These are phyloP conservation scores for Solanum sejunctum DNA, from an alignment of 257 asterid species.

Conservation along the genomic window DNA sequence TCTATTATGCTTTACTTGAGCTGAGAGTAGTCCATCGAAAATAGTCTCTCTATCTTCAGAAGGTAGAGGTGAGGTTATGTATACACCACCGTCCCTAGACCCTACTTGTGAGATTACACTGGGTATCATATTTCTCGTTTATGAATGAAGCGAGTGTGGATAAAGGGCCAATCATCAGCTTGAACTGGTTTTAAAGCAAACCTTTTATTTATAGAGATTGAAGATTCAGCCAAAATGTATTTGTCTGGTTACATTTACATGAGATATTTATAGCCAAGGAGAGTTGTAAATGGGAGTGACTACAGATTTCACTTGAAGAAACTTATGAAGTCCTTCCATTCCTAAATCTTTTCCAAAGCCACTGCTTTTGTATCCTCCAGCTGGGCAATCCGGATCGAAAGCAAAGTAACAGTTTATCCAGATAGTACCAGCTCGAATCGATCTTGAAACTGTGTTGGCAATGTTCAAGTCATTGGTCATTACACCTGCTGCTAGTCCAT, in stretches of 20 bases:
- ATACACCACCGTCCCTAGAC: not conserved
- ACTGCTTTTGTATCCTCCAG: constrained; percentile 81
- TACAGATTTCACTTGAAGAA: constrained; percentile 54
- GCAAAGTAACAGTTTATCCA: constrained; percentile 80
- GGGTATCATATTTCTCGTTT: not conserved
- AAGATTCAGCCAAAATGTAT: not conserved
- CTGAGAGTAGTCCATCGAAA: no score
- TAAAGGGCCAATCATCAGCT: not conserved
- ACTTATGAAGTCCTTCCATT: constrained; percentile 43
- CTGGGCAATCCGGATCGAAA: constrained; percentile 42
- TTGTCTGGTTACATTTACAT: not conserved
- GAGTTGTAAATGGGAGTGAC: constrained; percentile 65
- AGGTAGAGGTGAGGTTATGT: not conserved
- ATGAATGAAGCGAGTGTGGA: not conserved
- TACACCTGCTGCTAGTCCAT: constrained; percentile 79
- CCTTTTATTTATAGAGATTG: not conserved
- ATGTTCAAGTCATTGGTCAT: constrained; percentile 70
- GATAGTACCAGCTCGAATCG: constrained; percentile 59
- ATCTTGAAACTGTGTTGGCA: constrained; percentile 73
- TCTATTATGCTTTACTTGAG: not conserved
- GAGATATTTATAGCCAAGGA: constrained; percentile 57
- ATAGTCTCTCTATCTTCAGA: no score
- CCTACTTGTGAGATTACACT: not conserved
- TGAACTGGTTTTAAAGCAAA: not conserved
- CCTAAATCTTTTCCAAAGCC: constrained; percentile 80